These are phyloP conservation scores for Claviceps sp. DNA, from an alignment of 2,329 filamentous ascomycete genomes.

Conservation along the genomic window DNA sequence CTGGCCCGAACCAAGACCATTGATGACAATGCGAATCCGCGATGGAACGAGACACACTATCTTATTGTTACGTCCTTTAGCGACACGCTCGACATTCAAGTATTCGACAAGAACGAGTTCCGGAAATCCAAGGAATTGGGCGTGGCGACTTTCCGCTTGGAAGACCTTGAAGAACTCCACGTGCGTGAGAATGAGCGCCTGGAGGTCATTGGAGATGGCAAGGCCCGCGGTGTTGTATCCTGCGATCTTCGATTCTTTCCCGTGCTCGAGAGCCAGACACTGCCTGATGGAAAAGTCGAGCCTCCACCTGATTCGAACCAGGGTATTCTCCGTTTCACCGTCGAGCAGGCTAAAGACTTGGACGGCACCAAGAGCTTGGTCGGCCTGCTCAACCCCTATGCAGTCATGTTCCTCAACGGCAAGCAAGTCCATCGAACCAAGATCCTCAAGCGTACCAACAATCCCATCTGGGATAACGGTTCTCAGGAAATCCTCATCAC, in stretches of 20 bases:
- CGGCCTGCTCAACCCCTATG: conserved; percentile 84
- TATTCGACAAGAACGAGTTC: conserved; percentile 91
- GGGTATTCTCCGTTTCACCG: conserved; percentile 83
- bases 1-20: conserved; percentile 84
- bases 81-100: conserved; percentile 69
- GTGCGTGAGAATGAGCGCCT: conserved; percentile 76
- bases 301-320: conserved; percentile 82
- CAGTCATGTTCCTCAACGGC: conserved; percentile 74
- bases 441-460: conserved; percentile 93
- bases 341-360: conserved; percentile 93
- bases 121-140: conserved; percentile 95
- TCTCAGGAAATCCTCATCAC: conserved; percentile 92
- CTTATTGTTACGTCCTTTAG: conserved; percentile 86
- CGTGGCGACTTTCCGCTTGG: conserved; percentile 70
- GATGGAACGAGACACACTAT: conserved; percentile 95
- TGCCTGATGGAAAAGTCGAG: conserved; percentile 63
- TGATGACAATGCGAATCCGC: conserved; percentile 70
- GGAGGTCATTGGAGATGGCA: conserved; percentile 74
- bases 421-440: conserved; percentile 82
- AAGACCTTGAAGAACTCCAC: conserved; percentile 62
- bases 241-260: conserved; percentile 92
- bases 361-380: conserved; percentile 87
- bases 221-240: conserved; percentile 65
- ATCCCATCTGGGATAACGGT: conserved; percentile 88
- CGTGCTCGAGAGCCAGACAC: conserved; percentile 59